Evolutionary conservation across 768 basidiomycete species (phyloP).

Genomic region (Tephrocybe sp.): DNA sequence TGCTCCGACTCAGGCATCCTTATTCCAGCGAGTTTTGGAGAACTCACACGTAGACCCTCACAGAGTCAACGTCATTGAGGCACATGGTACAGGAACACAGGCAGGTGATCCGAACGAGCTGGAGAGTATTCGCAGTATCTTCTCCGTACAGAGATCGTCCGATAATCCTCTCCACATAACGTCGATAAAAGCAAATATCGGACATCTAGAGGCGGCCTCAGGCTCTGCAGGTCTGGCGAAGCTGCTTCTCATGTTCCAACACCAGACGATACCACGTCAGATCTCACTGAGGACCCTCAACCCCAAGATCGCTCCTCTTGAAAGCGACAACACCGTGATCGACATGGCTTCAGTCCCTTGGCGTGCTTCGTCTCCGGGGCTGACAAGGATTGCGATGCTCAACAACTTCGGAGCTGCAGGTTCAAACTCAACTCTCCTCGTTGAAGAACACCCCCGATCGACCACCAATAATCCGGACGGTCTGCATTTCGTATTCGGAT

Average conservation of each 20-base stretch:
- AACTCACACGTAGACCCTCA: slow-evolving; percentile 41
- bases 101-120: slow-evolving; percentile 69
- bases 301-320: slow-evolving; percentile 48
- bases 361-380: slow-evolving; percentile 30
- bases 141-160: slow-evolving; percentile 38
- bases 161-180: slow-evolving; percentile 60
- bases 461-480: neutral
- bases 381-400: slow-evolving; percentile 52
- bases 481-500: slow-evolving; percentile 45
- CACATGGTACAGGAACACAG: slow-evolving; percentile 73
- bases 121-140: slow-evolving; percentile 55
- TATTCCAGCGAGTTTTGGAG: slow-evolving; percentile 50
- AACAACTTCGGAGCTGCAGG: slow-evolving; percentile 80
- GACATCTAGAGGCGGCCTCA: slow-evolving; percentile 74
- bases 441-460: slow-evolving; percentile 46
- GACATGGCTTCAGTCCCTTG: slow-evolving; percentile 39
- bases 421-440: slow-evolving; percentile 59
- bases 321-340: slow-evolving; percentile 48
- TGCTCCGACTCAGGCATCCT: slow-evolving; percentile 50
- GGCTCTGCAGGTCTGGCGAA: slow-evolving; percentile 72
- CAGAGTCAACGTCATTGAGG: slow-evolving; percentile 63
- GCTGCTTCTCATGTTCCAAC: slow-evolving; percentile 62
- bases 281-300: slow-evolving; percentile 59
- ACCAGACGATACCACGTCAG: slow-evolving; percentile 54
- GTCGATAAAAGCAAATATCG: slow-evolving; percentile 71